Conservation (phyloP, 495 filamentous ascomycete genomes). For the Trichoderma erinaceum region DNA sequence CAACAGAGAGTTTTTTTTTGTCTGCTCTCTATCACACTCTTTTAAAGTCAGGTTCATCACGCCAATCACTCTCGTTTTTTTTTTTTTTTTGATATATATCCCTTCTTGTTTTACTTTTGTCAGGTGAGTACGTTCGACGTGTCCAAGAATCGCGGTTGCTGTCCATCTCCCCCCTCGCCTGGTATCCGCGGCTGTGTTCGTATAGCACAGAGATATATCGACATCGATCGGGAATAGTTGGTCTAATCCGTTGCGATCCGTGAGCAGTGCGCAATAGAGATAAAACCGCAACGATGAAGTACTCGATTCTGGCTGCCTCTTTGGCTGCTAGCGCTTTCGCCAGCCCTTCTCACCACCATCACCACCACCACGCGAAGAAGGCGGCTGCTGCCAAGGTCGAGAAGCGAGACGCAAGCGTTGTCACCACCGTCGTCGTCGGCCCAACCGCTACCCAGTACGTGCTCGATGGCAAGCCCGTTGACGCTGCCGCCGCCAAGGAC, state of each 20-base stretch:
- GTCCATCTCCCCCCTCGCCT: not conserved
- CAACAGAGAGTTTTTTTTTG: conserved; percentile 44
- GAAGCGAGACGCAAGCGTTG: conserved; percentile 33
- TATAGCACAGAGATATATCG: not conserved
- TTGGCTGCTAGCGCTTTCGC: conserved; percentile 33
- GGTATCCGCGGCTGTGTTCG: not conserved
- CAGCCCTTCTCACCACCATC: conserved; percentile 44
- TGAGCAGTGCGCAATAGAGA: conserved; percentile 8
- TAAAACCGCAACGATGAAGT: conserved; percentile 39
- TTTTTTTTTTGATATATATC: conserved; percentile 20
- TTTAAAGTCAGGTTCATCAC: conserved; percentile 37
- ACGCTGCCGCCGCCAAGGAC: conserved; percentile 50
- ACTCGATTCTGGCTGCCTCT: conserved; percentile 42
- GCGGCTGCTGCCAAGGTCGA: conserved; percentile 30
- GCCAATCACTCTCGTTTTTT: not conserved
- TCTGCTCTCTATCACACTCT: conserved; percentile 52
- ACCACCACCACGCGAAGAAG: conserved; percentile 34
- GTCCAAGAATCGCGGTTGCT: not conserved
- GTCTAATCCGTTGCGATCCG: not conserved
- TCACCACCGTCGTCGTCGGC: conserved; percentile 37
- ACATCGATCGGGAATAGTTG: not conserved
- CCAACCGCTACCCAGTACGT: conserved; percentile 55
- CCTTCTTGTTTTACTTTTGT: not conserved
- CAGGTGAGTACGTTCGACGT: not conserved
- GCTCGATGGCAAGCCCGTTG: conserved; percentile 50